Percentiles rank a stretch among this genome's conserved stretches.
These are phyloP conservation scores for Pelargonium cotyledonis DNA, from an alignment of 441 rosid species.

Conservation along the genomic window DNA sequence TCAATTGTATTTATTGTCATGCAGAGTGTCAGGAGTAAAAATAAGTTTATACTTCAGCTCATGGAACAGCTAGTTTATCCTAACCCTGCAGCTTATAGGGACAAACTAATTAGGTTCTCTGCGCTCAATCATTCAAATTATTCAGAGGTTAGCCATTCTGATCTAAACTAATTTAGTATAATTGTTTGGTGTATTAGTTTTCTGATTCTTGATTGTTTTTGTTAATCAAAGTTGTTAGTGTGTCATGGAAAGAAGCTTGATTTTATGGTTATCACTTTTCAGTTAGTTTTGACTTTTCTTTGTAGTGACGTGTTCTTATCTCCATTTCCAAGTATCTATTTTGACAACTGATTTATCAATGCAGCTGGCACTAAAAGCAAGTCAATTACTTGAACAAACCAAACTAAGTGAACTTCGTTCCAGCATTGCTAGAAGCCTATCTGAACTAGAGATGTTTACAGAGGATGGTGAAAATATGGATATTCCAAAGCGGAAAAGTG, in stretches of 20 bases:
- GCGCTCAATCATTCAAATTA: constrained; percentile 86
- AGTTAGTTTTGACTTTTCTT: constrained; percentile 8
- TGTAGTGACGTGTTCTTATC: neutral
- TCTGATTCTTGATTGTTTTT: neutral
- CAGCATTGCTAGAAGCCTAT: constrained; percentile 94
- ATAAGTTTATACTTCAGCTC: constrained; percentile 78
- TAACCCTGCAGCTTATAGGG: constrained; percentile 98
- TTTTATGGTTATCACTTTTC: neutral
- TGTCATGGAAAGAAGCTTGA: neutral
- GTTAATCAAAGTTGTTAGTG: constrained; percentile 5
- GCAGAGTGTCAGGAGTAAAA: constrained; percentile 93
- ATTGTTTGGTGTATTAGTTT: constrained; percentile 4
- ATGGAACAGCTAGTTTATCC: constrained; percentile 99
- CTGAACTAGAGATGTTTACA: constrained; percentile 97
- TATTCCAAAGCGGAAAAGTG: constrained; percentile 94
- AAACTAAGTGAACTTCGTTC: constrained; percentile 99
- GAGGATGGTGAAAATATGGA: constrained; percentile 99
- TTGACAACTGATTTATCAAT: constrained; percentile 23
- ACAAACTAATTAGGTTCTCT: constrained; percentile 85
- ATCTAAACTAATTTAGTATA: constrained; percentile 10
- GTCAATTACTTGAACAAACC: constrained; percentile 94
- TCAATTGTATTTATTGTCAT: constrained; percentile 7
- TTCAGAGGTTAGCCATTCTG: constrained; percentile 63
- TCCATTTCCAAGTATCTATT: neutral
- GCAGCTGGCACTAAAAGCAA: constrained; percentile 96